Percentiles rank a stretch among this genome's conserved stretches.
Conservation (phyloP, 2,329 filamentous ascomycete genomes). For the Scytalidium sp. region DNA sequence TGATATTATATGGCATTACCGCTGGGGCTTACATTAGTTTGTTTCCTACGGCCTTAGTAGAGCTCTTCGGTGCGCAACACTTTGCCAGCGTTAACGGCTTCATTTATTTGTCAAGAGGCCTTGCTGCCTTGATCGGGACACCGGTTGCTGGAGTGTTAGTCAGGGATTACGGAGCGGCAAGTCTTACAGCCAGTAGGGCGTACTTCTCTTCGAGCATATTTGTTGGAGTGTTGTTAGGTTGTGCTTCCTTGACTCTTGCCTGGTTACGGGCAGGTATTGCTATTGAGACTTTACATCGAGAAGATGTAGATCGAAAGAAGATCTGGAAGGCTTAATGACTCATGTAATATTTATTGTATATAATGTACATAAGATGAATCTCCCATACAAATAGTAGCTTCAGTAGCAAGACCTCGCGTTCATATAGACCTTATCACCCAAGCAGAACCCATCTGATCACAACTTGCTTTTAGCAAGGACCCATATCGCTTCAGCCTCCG, state of each 20-base stretch:
- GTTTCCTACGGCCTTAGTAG: constrained; percentile 29
- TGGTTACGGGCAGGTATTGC: not conserved
- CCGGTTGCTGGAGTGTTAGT: constrained; percentile 29
- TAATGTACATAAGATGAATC: too few relatives aligned
- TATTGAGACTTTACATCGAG: not conserved
- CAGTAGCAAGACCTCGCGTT: not conserved
- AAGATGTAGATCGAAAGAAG: not conserved
- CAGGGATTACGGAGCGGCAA: not conserved
- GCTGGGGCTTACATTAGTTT: constrained; percentile 37
- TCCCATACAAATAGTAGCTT: too few relatives aligned
- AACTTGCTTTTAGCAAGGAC: not conserved
- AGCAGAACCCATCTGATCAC: not conserved
- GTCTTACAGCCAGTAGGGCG: not conserved
- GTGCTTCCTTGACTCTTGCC: not conserved
- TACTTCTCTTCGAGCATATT: not conserved
- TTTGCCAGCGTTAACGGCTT: constrained; percentile 18
- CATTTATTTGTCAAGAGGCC: constrained; percentile 20
- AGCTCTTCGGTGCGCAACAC: constrained; percentile 20
- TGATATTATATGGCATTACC: constrained; percentile 32
- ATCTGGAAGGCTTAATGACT: not conserved
- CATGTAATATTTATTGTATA: too few relatives aligned
- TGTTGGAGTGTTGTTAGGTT: not conserved
- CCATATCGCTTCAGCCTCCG: not conserved
- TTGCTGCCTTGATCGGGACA: constrained; percentile 19
- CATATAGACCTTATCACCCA: not conserved